Percentiles rank a stretch among this genome's conserved stretches.
These are phyloP conservation scores for Dothideomycetidae sp. DNA, from an alignment of 2,329 filamentous ascomycete species.

Conservation along the genomic window DNA sequence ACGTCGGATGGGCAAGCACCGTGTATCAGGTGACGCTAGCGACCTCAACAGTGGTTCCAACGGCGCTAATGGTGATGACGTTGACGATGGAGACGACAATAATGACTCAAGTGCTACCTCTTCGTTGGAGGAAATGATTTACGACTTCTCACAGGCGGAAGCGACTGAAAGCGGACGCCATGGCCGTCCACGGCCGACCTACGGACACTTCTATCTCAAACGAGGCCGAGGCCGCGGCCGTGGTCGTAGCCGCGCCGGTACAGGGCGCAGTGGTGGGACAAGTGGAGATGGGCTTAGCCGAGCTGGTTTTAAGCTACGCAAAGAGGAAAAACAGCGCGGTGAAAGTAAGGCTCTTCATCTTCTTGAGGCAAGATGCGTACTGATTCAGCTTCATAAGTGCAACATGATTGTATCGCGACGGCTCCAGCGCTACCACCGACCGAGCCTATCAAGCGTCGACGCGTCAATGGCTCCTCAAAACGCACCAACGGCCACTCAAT, in stretches of 20 bases:
- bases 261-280: no score
- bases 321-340: not conserved
- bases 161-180: slow-evolving; percentile 10
- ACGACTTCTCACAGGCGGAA: not conserved
- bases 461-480: not conserved
- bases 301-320: not conserved
- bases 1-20: not conserved
- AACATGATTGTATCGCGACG: no score
- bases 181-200: slow-evolving; percentile 21
- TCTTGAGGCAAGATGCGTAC: no score
- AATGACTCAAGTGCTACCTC: no score
- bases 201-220: slow-evolving; percentile 16
- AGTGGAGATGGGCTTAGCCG: not conserved
- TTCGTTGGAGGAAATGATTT: not conserved
- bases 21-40: not conserved
- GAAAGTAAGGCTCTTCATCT: not conserved
- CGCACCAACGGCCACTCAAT: no score
- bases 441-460: not conserved
- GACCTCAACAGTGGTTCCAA: not conserved
- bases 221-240: slow-evolving; percentile 6
- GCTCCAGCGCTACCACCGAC: not conserved
- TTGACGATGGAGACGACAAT: not conserved
- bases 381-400: slow-evolving; percentile 4
- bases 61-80: not conserved
- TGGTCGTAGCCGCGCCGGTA: not conserved